Percentiles rank a stretch among this genome's conserved stretches.
Conservation (phyloP, 164 flowering plant genomes). For the Stephania japonica region DNA sequence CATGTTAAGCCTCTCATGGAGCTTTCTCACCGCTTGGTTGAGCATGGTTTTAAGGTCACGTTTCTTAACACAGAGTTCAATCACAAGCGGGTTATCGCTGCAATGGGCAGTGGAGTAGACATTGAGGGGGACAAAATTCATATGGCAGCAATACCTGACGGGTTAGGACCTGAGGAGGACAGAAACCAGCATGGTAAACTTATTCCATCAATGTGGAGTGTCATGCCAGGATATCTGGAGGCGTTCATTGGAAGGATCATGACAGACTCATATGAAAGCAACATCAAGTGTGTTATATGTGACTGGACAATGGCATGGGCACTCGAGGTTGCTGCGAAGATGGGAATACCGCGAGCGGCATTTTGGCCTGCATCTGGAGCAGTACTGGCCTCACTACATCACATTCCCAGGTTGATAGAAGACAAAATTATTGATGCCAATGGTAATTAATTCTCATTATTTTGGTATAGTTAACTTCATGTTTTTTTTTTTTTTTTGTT, state of each 20-base stretch:
- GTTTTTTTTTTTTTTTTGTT: too few species aligned
- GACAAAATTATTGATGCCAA: slow-evolving; percentile 7
- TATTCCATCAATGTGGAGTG: background rate
- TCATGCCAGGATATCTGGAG: slow-evolving; percentile 28
- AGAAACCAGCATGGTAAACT: slow-evolving; percentile 20
- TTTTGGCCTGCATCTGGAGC: slow-evolving; percentile 1
- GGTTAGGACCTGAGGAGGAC: slow-evolving; percentile 22
- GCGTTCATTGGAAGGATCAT: background rate
- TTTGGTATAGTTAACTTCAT: too few species aligned
- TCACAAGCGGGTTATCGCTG: slow-evolving; percentile 12
- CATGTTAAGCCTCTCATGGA: slow-evolving; percentile 27
- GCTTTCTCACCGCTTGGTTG: slow-evolving; percentile 17
- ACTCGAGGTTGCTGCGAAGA: background rate
- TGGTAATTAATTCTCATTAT: slow-evolving; percentile 5
- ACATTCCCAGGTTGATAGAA: slow-evolving; percentile 9
- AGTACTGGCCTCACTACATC: background rate
- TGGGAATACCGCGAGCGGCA: too few species aligned
- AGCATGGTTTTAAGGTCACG: slow-evolving; percentile 18
- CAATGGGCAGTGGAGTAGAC: background rate
- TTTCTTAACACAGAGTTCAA: slow-evolving; percentile 21
- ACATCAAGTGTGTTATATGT: slow-evolving; percentile 16
- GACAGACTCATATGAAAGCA: slow-evolving; percentile 5
- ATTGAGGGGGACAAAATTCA: background rate
- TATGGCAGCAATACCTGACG: slow-evolving; percentile 35
- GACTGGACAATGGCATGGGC: slow-evolving; percentile 6